A percentile compares a stretch with the other conserved stretches of the same genome.
Evolutionary conservation across 2,329 filamentous ascomycete species (phyloP).

Genomic region (Xylaria sp.): DNA sequence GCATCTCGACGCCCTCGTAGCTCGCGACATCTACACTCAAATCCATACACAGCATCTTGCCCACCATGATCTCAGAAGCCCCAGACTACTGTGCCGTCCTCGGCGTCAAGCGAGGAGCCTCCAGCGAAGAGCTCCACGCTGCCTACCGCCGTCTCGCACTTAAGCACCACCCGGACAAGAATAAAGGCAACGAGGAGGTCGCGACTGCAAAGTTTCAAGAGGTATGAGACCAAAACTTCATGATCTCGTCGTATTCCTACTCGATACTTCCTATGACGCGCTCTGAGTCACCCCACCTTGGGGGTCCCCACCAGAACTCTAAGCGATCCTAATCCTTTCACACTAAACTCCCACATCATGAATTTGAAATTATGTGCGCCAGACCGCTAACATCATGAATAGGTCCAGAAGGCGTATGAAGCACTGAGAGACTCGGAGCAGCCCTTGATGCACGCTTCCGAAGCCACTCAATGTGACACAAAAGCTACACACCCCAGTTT

Average conservation of each 20-base stretch:
- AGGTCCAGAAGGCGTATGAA: constrained; percentile 10
- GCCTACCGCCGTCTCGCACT: constrained; percentile 13
- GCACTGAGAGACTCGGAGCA: background rate
- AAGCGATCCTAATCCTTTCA: background rate
- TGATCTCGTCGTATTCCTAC: background rate
- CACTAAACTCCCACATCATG: background rate
- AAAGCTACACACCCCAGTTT: background rate
- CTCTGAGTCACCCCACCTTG: background rate
- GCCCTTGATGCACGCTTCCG: background rate
- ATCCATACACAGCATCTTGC: background rate
- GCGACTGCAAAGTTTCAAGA: constrained; percentile 16
- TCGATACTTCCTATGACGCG: no score
- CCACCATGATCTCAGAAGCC: background rate
- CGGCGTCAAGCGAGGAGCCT: background rate
- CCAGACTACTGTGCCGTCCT: constrained; percentile 3
- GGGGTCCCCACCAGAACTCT: background rate
- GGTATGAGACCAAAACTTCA: background rate
- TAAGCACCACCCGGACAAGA: constrained; percentile 13
- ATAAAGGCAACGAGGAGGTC: constrained; percentile 12
- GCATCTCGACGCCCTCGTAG: background rate
- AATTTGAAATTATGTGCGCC: background rate
- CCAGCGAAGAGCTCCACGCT: constrained; percentile 11
- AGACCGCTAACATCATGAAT: background rate
- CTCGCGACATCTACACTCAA: background rate
- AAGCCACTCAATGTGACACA: background rate